These are phyloP conservation scores for Phytopythium mirpurense DNA, from an alignment of 352 stramenopile genomes.

Conservation along the genomic window DNA sequence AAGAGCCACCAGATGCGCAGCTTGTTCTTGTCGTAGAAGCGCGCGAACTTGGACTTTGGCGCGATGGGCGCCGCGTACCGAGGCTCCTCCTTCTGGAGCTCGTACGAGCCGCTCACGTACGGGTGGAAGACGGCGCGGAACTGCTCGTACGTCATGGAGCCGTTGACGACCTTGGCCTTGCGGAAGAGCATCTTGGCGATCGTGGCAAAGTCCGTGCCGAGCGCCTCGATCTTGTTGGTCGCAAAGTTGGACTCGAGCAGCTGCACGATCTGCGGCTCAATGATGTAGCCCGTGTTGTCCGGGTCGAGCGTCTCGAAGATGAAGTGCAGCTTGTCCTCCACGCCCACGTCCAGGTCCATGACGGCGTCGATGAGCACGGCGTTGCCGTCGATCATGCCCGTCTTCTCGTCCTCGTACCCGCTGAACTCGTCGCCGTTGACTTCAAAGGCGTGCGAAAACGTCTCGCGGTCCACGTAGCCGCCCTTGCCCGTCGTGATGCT, in stretches of 20 bases:
- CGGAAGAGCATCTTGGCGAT: conserved; percentile 68
- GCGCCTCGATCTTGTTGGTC: conserved; percentile 57
- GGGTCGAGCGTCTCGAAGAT: conserved; percentile 82
- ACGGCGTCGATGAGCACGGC: conserved; percentile 80
- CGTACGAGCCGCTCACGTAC: conserved; percentile 62
- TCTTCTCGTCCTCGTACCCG: conserved; percentile 41
- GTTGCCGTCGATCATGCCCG: conserved; percentile 59
- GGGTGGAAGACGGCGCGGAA: conserved; percentile 67
- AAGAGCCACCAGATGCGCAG: conserved; percentile 79
- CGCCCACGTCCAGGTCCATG: conserved; percentile 66
- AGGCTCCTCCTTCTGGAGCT: conserved; percentile 31
- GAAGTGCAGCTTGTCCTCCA: conserved; percentile 74
- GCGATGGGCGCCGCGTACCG: conserved; percentile 21
- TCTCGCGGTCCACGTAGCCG: conserved; percentile 64
- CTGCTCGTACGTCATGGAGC: conserved; percentile 62
- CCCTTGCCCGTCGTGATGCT: conserved; percentile 48
- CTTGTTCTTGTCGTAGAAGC: conserved; percentile 65
- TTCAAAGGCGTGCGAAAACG: conserved; percentile 76
- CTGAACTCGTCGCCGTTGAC: conserved; percentile 45
- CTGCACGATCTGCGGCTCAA: conserved; percentile 53
- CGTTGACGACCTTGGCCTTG: conserved; percentile 52
- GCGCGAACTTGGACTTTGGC: conserved; percentile 50
- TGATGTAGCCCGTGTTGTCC: conserved; percentile 43
- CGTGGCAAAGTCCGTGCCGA: conserved; percentile 64
- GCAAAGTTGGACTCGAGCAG: conserved; percentile 75